Evolutionary conservation across 75 land plant genomes (phyloP).

Genomic region (Pinus tabuliformis): DNA sequence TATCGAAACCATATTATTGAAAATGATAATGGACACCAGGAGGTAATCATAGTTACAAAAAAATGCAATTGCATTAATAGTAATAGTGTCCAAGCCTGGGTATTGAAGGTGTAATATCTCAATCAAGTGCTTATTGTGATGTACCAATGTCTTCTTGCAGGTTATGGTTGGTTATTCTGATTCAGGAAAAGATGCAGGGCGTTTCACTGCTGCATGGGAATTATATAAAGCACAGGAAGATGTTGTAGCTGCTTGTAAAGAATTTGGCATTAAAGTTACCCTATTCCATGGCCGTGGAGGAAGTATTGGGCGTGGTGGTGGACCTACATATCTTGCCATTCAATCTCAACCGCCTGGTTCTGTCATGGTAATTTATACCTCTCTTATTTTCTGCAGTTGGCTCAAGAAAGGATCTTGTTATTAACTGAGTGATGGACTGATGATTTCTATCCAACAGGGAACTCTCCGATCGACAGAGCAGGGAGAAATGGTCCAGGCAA

Average conservation of each 20-base stretch:
- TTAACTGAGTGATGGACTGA: not conserved
- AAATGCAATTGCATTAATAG: too few species aligned
- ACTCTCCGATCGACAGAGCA: constrained; percentile 91
- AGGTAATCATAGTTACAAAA: constrained; percentile 35
- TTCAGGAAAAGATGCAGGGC: constrained; percentile 96
- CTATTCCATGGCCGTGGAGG: constrained; percentile 98
- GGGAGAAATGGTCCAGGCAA: constrained; percentile 99
- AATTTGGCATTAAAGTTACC: constrained; percentile 82
- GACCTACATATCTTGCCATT: constrained; percentile 95
- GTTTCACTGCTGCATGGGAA: constrained; percentile 97
- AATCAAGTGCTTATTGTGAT: not conserved
- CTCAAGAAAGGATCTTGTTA: constrained; percentile 1
- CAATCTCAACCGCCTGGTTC: constrained; percentile 98
- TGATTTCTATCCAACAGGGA: constrained; percentile 44
- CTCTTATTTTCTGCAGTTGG: not conserved
- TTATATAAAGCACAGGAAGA: constrained; percentile 94
- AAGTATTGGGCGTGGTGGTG: constrained; percentile 95
- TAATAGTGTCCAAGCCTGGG: not conserved
- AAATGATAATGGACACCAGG: constrained; percentile 89
- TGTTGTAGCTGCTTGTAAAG: constrained; percentile 89
- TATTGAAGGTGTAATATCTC: not conserved
- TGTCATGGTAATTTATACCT: constrained; percentile 58
- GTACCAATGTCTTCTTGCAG: constrained; percentile 20
- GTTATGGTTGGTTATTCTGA: constrained; percentile 99
- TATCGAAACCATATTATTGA: constrained; percentile 73